These are phyloP conservation scores for Arthrobotrys musiformis DNA, from an alignment of 2,329 filamentous ascomycete species.

Conservation along the genomic window DNA sequence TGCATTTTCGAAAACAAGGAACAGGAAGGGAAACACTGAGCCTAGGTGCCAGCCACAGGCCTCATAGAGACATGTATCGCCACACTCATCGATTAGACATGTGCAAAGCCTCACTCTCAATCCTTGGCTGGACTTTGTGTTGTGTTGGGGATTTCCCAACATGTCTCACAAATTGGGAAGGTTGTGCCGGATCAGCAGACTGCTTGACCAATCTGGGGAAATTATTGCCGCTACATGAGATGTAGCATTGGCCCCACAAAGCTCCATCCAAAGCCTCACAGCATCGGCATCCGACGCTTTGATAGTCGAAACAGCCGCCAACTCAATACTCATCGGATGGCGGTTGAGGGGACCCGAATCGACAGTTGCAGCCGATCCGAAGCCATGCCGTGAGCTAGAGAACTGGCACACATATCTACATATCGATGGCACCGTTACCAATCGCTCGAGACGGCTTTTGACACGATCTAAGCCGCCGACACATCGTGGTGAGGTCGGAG, in stretches of 20 bases:
- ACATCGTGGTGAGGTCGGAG: background rate
- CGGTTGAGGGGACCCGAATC: constrained; percentile 11
- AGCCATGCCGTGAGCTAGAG: background rate
- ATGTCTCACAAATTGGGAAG: background rate
- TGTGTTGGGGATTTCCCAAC: constrained; percentile 50
- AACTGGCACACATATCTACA: background rate
- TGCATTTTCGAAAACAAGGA: background rate
- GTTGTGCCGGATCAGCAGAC: constrained; percentile 17
- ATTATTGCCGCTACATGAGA: constrained; percentile 2
- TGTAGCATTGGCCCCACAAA: constrained; percentile 4
- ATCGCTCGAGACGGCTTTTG: background rate
- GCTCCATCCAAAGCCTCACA: background rate
- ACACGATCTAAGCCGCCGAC: background rate
- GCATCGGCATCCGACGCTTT: constrained; percentile 9
- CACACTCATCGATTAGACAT: constrained; percentile 21
- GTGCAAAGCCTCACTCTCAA: constrained; percentile 32
- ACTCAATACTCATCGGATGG: constrained; percentile 24
- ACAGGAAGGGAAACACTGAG: background rate
- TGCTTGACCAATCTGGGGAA: too few species aligned
- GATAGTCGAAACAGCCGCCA: constrained; percentile 20
- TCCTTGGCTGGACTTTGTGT: constrained; percentile 31
- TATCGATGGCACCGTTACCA: background rate
- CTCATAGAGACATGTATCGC: background rate
- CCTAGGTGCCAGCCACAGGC: constrained; percentile 27
- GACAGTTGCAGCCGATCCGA: constrained; percentile 37